These are phyloP conservation scores for Zelopaecilomyces penicillatus DNA, from an alignment of 2,329 filamentous ascomycete species.

Conservation along the genomic window DNA sequence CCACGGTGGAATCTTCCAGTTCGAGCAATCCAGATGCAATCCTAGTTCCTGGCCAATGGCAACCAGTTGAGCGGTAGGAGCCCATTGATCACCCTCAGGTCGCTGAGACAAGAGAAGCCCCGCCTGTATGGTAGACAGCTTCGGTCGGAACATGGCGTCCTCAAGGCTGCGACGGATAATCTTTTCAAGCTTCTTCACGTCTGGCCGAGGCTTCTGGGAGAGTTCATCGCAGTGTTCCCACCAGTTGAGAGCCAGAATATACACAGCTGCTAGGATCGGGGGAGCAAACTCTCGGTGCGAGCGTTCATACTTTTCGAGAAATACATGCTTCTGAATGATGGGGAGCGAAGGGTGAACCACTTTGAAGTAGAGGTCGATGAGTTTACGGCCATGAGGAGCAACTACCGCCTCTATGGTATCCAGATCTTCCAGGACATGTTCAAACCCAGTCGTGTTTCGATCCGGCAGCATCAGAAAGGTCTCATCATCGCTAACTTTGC, in stretches of 20 bases:
- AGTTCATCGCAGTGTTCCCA: conserved; percentile 68
- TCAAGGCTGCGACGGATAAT: conserved; percentile 65
- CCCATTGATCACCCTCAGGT: conserved; percentile 72
- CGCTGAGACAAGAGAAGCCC: conserved; percentile 67
- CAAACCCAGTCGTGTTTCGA: conserved; percentile 60
- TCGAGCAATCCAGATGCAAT: conserved; percentile 76
- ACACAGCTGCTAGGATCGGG: conserved; percentile 69
- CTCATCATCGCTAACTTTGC: conserved; percentile 68
- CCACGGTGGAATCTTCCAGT: conserved; percentile 83
- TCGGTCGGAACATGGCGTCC: conserved; percentile 72
- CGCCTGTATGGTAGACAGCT: conserved; percentile 72
- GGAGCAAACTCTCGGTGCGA: conserved; percentile 68
- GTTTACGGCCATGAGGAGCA: conserved; percentile 63
- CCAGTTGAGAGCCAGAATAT: conserved; percentile 81
- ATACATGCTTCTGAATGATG: conserved; percentile 73
- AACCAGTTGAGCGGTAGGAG: conserved; percentile 77
- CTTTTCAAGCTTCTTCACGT: conserved; percentile 64
- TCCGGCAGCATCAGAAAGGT: conserved; percentile 77
- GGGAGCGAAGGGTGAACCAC: conserved; percentile 75
- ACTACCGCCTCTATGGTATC: conserved; percentile 70
- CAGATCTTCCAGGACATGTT: conserved; percentile 59
- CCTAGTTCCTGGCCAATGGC: conserved; percentile 82
- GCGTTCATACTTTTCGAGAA: conserved; percentile 68
- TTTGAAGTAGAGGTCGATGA: conserved; percentile 75
- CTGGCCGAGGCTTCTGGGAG: conserved; percentile 55